Evolutionary conservation across 495 filamentous ascomycete species (phyloP).

Genomic region (Venustampulla echinocandica): DNA sequence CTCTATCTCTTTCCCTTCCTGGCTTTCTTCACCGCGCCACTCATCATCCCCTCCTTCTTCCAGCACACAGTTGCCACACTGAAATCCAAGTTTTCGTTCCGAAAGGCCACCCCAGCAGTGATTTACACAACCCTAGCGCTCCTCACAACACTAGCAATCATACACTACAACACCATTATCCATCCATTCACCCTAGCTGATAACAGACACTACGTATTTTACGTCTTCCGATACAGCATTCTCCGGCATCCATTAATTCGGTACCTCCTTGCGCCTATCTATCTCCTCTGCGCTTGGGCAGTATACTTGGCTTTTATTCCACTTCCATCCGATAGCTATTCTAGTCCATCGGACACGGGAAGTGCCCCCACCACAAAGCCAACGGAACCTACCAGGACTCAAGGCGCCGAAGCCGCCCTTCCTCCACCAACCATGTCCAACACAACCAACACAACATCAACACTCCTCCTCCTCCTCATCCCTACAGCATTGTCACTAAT

Average conservation of each 20-base stretch:
- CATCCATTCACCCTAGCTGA: slow-evolving; percentile 96
- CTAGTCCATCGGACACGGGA: too few species aligned
- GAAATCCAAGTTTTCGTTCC: not conserved
- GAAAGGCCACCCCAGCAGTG: not conserved
- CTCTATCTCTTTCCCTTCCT: slow-evolving; percentile 91
- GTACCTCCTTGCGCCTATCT: slow-evolving; percentile 59
- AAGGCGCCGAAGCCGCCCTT: not conserved
- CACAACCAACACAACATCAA: slow-evolving; percentile 10
- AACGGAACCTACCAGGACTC: not conserved
- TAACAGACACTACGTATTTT: slow-evolving; percentile 95
- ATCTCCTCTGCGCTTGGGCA: slow-evolving; percentile 53
- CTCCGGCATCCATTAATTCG: slow-evolving; percentile 50
- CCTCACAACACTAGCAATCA: slow-evolving; percentile 42
- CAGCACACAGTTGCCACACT: not conserved
- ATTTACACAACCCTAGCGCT: slow-evolving; percentile 20
- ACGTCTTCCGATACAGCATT: slow-evolving; percentile 81
- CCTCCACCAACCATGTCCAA: not conserved
- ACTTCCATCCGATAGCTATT: too few species aligned
- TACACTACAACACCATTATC: slow-evolving; percentile 82
- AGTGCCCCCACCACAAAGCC: not conserved
- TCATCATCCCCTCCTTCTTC: slow-evolving; percentile 48
- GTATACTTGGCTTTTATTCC: slow-evolving; percentile 33
- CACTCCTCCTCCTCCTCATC: slow-evolving; percentile 53
- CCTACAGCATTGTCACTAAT: slow-evolving; percentile 68
- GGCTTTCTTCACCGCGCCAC: slow-evolving; percentile 77